phyloP scores from a whole-genome alignment of 2,329 filamentous ascomycete genomes.

The Diaporthe sp. region DNA sequence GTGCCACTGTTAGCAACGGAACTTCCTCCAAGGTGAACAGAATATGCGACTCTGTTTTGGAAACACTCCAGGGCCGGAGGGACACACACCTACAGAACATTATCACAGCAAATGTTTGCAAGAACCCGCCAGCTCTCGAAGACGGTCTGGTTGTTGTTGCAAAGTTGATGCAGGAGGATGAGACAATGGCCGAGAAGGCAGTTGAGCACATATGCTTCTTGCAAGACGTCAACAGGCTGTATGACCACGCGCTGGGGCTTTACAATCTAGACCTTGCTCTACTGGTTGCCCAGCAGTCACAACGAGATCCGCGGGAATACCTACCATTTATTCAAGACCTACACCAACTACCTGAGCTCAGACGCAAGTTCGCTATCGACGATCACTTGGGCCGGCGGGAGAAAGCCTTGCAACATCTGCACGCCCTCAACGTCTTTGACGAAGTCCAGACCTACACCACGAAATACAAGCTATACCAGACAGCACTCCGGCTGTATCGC shows the following conservation, averaged over 20 bases:
- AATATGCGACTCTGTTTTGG: slow-evolving; percentile 88
- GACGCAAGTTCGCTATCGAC: slow-evolving; percentile 87
- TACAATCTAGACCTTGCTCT: slow-evolving; percentile 93
- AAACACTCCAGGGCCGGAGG: slow-evolving; percentile 72
- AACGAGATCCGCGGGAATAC: slow-evolving; percentile 95
- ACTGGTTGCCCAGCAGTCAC: slow-evolving; percentile 93
- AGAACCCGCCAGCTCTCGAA: slow-evolving; percentile 88
- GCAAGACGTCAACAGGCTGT: slow-evolving; percentile 91
- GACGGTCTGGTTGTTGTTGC: slow-evolving; percentile 86
- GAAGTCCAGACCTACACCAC: slow-evolving; percentile 83
- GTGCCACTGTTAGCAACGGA: slow-evolving; percentile 29
- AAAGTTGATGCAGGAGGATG: slow-evolving; percentile 75
- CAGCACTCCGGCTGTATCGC: slow-evolving; percentile 84
- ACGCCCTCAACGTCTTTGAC: slow-evolving; percentile 79
- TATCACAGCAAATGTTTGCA: slow-evolving; percentile 95
- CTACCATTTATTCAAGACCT: slow-evolving; percentile 92
- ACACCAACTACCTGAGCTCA: slow-evolving; percentile 77
- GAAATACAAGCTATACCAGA: slow-evolving; percentile 83
- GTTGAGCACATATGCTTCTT: slow-evolving; percentile 98
- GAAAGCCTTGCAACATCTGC: slow-evolving; percentile 84
- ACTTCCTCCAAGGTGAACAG: slow-evolving; percentile 79
- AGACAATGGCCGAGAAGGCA: slow-evolving; percentile 84
- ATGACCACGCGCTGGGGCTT: slow-evolving; percentile 88
- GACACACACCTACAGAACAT: slow-evolving; percentile 85
- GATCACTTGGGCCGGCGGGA: slow-evolving; percentile 82